Evolutionary conservation across 2,329 filamentous ascomycete species (phyloP), one percentile per base, ranked within the genome.

Genomic region (Aspergillus bombycis): DNA sequence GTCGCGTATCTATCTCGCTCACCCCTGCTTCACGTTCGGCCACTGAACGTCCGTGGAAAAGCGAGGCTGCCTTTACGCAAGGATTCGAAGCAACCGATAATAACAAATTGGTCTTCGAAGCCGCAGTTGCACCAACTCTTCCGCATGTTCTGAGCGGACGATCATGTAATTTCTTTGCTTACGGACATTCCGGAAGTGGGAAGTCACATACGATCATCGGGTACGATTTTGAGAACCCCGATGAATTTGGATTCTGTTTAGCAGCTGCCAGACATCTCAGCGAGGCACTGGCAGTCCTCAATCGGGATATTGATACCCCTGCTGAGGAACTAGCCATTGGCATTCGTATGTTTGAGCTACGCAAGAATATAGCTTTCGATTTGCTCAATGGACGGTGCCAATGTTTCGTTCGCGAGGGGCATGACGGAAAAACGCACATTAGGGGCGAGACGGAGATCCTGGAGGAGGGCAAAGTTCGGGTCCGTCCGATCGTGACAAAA

Each of bases 121-220:
- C 60, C 0, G 65, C 78, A 3, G 75, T 82, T 4, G 69, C 71
- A 16, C 77, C 79, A 4, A 70, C 70, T 0, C 58, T 81, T 0
- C 72, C 76, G 1, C 57, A 66, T 12, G 72, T 82, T 11, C 58
- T 81, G 32, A 57, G 68, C 12, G 79, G 79, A 4, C 69, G 68
- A 16, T 77, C 67, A 14, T 80, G 79, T 71, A 82, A 76, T 57
- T 77, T 80, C 68, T 80, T 81, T 62, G 80, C 79, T 11, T 81
- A 82, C 60, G 79, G 79, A 3, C 78, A 81, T 66, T 79, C 79
- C 2, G 77, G 77, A 21, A 80, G 78, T 59, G 79, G 78, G 0
- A 81, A 80, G 63, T 76, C 78, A 1, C 78, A 80, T 62, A 80
- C 78, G 0, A 78, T 80, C 55, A 74, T 83, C 8, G 81, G 81